Conservation (phyloP, 768 basidiomycete genomes). For the Phanerodontia chrysosporium region DNA sequence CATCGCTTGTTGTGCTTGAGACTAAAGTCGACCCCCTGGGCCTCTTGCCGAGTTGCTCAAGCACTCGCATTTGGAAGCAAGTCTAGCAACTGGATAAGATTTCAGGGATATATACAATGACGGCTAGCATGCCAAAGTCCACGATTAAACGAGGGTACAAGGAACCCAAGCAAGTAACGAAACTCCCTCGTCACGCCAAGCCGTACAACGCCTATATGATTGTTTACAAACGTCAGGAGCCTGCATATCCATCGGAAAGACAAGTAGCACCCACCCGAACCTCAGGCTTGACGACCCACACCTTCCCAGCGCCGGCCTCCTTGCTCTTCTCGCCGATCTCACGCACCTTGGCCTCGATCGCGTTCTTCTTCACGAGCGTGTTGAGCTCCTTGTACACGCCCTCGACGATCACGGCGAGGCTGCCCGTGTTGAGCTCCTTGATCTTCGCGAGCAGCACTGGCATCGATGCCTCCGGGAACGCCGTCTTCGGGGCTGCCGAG, state of each 20-base stretch:
- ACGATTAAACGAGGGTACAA: no score
- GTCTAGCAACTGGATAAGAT: not conserved
- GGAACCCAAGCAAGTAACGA: no score
- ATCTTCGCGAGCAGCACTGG: constrained; percentile 62
- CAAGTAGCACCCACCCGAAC: constrained; percentile 16
- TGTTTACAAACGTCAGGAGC: not conserved
- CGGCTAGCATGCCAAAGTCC: not conserved
- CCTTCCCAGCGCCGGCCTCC: constrained; percentile 36
- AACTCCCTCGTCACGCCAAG: not conserved
- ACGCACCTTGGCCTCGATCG: constrained; percentile 75
- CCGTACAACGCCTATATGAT: constrained; percentile 1
- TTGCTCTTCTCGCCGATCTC: constrained; percentile 76
- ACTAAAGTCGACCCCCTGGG: no score
- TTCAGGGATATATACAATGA: not conserved
- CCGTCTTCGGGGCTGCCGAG: constrained; percentile 39
- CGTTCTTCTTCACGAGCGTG: constrained; percentile 73
- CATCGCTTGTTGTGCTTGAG: no score
- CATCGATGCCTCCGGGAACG: constrained; percentile 68
- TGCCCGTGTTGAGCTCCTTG: constrained; percentile 53
- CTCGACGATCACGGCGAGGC: constrained; percentile 65
- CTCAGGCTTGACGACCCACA: constrained; percentile 65
- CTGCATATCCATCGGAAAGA: not conserved
- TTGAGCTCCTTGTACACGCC: constrained; percentile 67
- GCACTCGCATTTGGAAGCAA: no score
- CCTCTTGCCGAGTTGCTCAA: no score